Base-by-base conservation (phyloP, 164 flowering plant genomes). In the Vitis riparia region DNA sequence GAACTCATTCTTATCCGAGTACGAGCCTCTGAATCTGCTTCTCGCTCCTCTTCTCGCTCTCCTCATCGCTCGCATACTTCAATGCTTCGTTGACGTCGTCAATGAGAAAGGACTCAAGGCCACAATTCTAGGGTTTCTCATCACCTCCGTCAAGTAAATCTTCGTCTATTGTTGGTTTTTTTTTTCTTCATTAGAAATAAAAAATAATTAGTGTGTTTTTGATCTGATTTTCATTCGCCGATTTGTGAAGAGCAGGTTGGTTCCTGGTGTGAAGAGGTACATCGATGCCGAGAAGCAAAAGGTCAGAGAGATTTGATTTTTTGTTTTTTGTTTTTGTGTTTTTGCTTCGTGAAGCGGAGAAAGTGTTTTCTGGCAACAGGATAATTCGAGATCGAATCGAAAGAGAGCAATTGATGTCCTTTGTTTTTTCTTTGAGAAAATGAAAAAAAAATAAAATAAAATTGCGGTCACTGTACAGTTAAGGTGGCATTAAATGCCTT, bases 251-350 rank as follows among this genome's bases (percentile, higher is more conserved):
- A n/a, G 48, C 75, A 92, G 97, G 80, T 82, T 89, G 86, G 73
- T 94, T 48, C 97, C 98, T 50, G 88, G 85, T 29, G 97, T 89
- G 68, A 80, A 75, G 66, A 79, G 75, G 48, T 86, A 88, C 70
- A 88, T 94, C 16, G 95, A 91, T 71, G 88, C 88, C 1, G 86
- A 94, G 84, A 94, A 94, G 71, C 91, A 89, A 65, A 94, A 94
- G 97, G 97, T 88, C 23, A 66, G 77, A 30, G 27, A 17, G 63
- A 0, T 68, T 11, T 6, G 0, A 37, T 16, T 50, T 16, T 11
- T 49, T 29, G 53, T 14, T 70, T 59, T 62, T 11, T 68, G n/a
- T 48, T 47, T 37, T 19, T 30, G 8, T 17, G 12, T 32, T 51
- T 51, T 15, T 27, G 9, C 44, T 37, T 37, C 44, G 44, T 37